Evolutionary conservation across 805 yeast species (phyloP).

Genomic region (Pichia cabralensis): DNA sequence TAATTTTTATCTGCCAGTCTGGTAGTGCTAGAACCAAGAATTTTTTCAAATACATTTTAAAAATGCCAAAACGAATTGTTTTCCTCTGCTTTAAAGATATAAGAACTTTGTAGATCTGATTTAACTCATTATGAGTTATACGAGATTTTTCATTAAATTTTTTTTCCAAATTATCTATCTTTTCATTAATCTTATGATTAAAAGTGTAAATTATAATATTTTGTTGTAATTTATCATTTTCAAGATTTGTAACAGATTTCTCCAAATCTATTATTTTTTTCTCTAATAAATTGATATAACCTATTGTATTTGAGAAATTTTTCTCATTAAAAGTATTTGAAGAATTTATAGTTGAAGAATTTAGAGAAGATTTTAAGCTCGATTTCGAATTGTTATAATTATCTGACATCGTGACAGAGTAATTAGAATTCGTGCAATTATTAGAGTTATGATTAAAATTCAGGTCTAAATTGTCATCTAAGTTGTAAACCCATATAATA

Average conservation of each 20-base stretch:
- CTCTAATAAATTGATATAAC: slow-evolving; percentile 1
- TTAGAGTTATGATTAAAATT: background rate
- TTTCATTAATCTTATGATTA: slow-evolving; percentile 8
- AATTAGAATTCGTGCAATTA: no score
- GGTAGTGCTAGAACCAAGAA: slow-evolving; percentile 1
- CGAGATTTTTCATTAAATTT: background rate
- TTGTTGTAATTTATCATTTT: slow-evolving; percentile 9
- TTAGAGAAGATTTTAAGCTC: no score
- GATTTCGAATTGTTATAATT: no score
- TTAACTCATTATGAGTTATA: slow-evolving; percentile 1
- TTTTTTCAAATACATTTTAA: slow-evolving; percentile 3
- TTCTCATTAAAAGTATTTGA: background rate
- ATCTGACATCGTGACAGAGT: no score
- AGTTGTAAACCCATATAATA: slow-evolving; percentile 10
- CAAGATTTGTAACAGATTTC: slow-evolving; percentile 1
- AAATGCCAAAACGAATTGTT: background rate
- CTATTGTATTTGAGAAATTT: background rate
- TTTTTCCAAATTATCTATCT: slow-evolving; percentile 9
- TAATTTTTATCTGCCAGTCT: background rate
- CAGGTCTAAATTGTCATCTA: slow-evolving; percentile 1
- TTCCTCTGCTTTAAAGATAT: slow-evolving; percentile 2
- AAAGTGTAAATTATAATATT: slow-evolving; percentile 8
- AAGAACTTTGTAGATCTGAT: background rate
- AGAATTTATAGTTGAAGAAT: background rate
- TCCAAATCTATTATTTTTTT: slow-evolving; percentile 3